A percentile compares a stretch with the other conserved stretches of the same genome.
These are phyloP conservation scores for Coemansia sp. DNA, from an alignment of 192 early-diverging fungal species.

Conservation along the genomic window DNA sequence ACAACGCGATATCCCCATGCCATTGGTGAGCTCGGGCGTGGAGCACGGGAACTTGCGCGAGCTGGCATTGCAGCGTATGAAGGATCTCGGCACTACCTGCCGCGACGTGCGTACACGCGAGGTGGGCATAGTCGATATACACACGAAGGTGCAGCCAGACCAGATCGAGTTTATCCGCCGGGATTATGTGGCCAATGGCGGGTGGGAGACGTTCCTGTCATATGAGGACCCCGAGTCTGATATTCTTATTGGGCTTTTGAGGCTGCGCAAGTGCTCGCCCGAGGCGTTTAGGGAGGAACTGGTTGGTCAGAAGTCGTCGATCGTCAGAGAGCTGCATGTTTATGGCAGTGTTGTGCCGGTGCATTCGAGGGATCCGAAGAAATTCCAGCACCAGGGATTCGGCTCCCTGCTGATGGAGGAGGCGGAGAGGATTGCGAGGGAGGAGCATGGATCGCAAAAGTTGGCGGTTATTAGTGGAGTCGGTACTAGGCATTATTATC, in stretches of 20 bases:
- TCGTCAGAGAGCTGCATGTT: slow-evolving; percentile 97
- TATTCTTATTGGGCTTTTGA: slow-evolving; percentile 92
- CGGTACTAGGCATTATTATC: slow-evolving; percentile 97
- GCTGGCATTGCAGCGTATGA: slow-evolving; percentile 93
- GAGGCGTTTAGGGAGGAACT: slow-evolving; percentile 92
- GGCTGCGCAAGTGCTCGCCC: slow-evolving; percentile 91
- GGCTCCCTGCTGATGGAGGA: slow-evolving; percentile 99
- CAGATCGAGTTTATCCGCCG: slow-evolving; percentile 94
- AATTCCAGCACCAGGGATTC: slow-evolving; percentile 99
- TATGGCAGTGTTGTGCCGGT: slow-evolving; percentile 97
- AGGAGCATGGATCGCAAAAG: slow-evolving; percentile 95
- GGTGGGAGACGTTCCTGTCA: slow-evolving; percentile 99
- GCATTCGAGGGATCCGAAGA: slow-evolving; percentile 93
- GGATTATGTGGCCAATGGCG: slow-evolving; percentile 98
- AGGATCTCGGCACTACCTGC: slow-evolving; percentile 93
- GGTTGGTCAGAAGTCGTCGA: slow-evolving; percentile 78
- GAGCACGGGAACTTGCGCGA: slow-evolving; percentile 98
- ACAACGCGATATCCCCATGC: slow-evolving; percentile 99
- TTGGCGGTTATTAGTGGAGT: slow-evolving; percentile 96
- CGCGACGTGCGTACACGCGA: slow-evolving; percentile 97
- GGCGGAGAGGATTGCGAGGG: slow-evolving; percentile 95
- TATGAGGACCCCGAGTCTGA: slow-evolving; percentile 98
- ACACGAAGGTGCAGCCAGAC: slow-evolving; percentile 91
- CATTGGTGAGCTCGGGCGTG: slow-evolving; percentile 96
- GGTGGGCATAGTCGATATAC: slow-evolving; percentile 98